Percentiles rank a stretch among this genome's conserved stretches.
These are phyloP conservation scores for Eutrema yunnanense DNA, from an alignment of 345 rosid genomes.

Conservation along the genomic window DNA sequence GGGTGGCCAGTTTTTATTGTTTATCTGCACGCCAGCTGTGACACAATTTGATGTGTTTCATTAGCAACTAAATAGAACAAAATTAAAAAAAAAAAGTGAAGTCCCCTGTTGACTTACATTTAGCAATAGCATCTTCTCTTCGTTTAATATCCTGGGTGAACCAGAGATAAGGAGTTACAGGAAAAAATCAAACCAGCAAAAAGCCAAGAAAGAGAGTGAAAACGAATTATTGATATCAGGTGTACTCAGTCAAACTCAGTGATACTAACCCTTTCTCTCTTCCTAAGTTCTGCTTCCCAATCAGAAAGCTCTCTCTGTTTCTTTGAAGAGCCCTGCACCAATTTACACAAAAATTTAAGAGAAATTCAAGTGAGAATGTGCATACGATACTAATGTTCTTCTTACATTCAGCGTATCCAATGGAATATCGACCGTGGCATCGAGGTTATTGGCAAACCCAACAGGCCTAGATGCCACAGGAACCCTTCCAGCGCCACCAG, in stretches of 20 bases:
- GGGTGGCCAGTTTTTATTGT: conserved; percentile 95
- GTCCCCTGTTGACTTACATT: conserved; percentile 13
- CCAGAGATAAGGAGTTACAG: not conserved
- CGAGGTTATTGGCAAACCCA: conserved; percentile 58
- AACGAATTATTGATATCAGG: not conserved
- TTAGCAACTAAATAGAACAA: not conserved
- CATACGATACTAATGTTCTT: not conserved
- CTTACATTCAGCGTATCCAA: conserved; percentile 65
- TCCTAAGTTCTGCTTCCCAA: conserved; percentile 83
- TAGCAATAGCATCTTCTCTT: conserved; percentile 29
- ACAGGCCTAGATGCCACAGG: conserved; percentile 48
- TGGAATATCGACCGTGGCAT: conserved; percentile 78
- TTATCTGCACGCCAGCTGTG: conserved; percentile 67
- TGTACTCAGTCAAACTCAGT: not conserved
- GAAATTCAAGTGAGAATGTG: not conserved
- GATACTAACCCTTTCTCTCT: conserved; percentile 53
- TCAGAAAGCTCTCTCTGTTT: conserved; percentile 67
- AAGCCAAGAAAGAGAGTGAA: not conserved
- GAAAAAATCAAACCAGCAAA: not conserved
- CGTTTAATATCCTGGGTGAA: conserved; percentile 25
- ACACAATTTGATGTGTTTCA: conserved; percentile 6
- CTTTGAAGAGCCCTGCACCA: conserved; percentile 52
- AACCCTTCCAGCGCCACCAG: conserved; percentile 25
- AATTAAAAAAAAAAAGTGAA: not conserved
- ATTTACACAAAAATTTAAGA: not conserved